Evolutionary conservation across 2,329 filamentous ascomycete species (phyloP), one percentile per base, ranked within the genome.

Genomic region (Chaetomium strumarium): DNA sequence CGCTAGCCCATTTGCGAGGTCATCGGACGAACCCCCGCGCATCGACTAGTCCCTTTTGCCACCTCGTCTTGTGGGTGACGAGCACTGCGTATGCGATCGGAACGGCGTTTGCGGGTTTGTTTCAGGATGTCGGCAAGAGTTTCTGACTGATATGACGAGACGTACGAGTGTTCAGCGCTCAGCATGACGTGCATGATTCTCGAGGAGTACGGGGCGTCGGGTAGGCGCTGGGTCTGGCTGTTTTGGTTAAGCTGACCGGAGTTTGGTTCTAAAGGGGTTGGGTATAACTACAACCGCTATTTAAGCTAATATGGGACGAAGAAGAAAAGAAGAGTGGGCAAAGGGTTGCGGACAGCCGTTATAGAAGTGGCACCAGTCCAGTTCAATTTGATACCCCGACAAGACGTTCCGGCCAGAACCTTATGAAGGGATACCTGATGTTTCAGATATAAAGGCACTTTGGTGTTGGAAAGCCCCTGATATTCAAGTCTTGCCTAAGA

Each of bases 401-500:
- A 24, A 7, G 24, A 24, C 7, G 24, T 24, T 24, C 24, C 24
- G 7, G 24, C 24, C 24, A 24, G 24, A 4, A 7, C 4, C 7
- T 24, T 7, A 7, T 24, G 24, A 24, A 24, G 24, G 24, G 24
- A 24, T 7, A 24, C 24, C 7, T 24, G 24, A 24, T 24, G 24
- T 24, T 24, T 24, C 7, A 7, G 7, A 24, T 24, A 4, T 7
- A 24, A 24, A 24, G 24, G 7, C 24, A 24, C 4, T 4, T 24
- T 24, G 24, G 24, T 38, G 31, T 16, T n/a, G 39, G 1, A 31
- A 38, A 16, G 6, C 6, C 12, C 11, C 4, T 42, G 14, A 14
- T 16, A 52, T 47, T 54, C 53, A 48, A 20, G 33, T 53, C 63
- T 66, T 66, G 34, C 19, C 58, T 38, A 75, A 68, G 65, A 95